Evolutionary conservation across 805 yeast species (phyloP).

Genomic region (Barnettozyma botsteinii): DNA sequence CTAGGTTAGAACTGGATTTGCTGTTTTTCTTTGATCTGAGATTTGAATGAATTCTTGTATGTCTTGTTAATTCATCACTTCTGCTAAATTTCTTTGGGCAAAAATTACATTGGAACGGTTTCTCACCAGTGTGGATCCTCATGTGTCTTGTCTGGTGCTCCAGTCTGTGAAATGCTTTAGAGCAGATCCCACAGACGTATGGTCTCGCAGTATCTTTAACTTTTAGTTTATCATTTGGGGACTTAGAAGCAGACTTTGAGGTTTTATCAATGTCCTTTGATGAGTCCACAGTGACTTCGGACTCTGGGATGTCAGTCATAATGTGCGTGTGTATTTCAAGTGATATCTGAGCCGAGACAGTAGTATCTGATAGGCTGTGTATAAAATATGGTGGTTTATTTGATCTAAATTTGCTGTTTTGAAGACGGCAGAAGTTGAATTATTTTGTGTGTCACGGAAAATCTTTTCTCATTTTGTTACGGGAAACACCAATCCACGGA

Average conservation of each 20-base stretch:
- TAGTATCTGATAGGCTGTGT: too few relatives aligned
- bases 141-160: conserved; percentile 92
- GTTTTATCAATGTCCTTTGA: background rate
- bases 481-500: background rate
- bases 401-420: too few relatives aligned
- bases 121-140: conserved; percentile 90
- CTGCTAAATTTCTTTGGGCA: conserved; percentile 77
- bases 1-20: conserved; percentile 22
- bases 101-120: conserved; percentile 78
- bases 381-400: too few relatives aligned
- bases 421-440: too few relatives aligned
- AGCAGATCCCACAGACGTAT: conserved; percentile 78
- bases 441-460: background rate
- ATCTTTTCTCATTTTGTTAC: background rate
- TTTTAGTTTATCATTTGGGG: background rate
- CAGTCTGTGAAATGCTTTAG: conserved; percentile 78
- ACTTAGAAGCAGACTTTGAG: background rate
- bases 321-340: too few relatives aligned
- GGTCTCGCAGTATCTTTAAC: conserved; percentile 43
- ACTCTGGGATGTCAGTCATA: too few relatives aligned
- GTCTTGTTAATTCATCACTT: conserved; percentile 82
- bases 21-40: conserved; percentile 41
- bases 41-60: conserved; percentile 70
- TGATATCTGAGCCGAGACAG: too few relatives aligned
- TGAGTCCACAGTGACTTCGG: too few relatives aligned